Conservation (phyloP, 192 early-diverging fungal genomes). For the Gigaspora rosea region DNA sequence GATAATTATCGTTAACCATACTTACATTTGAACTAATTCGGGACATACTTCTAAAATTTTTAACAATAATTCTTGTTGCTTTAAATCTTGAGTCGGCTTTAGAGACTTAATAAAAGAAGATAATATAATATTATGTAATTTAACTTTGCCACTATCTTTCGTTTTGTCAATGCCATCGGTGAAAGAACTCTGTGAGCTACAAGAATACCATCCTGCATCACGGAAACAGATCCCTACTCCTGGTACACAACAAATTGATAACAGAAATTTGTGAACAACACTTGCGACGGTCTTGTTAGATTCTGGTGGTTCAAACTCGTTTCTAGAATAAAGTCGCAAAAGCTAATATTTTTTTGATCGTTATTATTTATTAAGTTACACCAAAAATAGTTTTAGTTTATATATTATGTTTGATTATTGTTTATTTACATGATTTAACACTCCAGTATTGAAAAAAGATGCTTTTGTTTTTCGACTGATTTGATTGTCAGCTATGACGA, state of each 20-base stretch:
- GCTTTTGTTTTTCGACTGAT: conserved; percentile 61
- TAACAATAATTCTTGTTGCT: conserved; percentile 69
- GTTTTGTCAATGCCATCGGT: neutral
- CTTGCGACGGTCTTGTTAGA: conserved; percentile 54
- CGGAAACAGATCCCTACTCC: conserved; percentile 74
- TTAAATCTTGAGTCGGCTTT: conserved; percentile 62
- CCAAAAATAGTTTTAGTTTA: neutral
- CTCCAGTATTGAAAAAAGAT: conserved; percentile 69
- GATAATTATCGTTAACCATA: neutral
- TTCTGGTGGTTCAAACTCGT: conserved; percentile 44
- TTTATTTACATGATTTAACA: conserved; percentile 60
- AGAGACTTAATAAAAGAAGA: conserved; percentile 58
- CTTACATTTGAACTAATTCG: conserved; percentile 73
- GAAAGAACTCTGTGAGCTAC: conserved; percentile 24
- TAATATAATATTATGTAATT: conserved; percentile 58
- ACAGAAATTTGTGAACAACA: conserved; percentile 69
- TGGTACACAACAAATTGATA: conserved; percentile 70
- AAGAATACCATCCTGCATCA: conserved; percentile 78
- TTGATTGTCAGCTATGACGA: conserved; percentile 66
- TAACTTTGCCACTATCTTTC: conserved; percentile 35
- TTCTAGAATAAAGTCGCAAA: conserved; percentile 57
- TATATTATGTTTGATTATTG: neutral
- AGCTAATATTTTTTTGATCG: conserved; percentile 39
- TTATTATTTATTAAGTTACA: neutral
- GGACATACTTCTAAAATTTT: conserved; percentile 68